A percentile compares a stretch with the other conserved stretches of the same genome.
Evolutionary conservation across 495 filamentous ascomycete genomes (phyloP).

Genomic region (Aspergillus sparsus): DNA sequence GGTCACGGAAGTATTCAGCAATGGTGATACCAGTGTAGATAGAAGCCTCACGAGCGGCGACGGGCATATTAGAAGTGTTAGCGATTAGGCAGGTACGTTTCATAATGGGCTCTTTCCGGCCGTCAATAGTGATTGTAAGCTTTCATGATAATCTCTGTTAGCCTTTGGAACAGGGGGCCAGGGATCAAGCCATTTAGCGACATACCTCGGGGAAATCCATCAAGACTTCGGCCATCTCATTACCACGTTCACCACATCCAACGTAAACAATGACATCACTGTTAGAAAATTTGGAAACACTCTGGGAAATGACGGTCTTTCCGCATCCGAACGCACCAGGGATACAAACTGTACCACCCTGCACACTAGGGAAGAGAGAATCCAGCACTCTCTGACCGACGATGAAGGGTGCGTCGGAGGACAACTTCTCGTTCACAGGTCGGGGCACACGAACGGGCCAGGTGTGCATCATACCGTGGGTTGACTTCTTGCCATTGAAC

Average conservation of each 20-base stretch:
- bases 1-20: constrained; percentile 97
- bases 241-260: constrained; percentile 96
- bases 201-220: constrained; percentile 94
- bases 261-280: constrained; percentile 99
- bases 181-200: background rate
- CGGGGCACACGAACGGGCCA: constrained; percentile 99
- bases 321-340: constrained; percentile 98
- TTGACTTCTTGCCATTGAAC: constrained; percentile 92
- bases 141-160: constrained; percentile 33
- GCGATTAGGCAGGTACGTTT: constrained; percentile 98
- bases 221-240: constrained; percentile 99
- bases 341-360: constrained; percentile 96
- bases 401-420: constrained; percentile 84
- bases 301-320: constrained; percentile 98
- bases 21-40: constrained; percentile 99
- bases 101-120: constrained; percentile 98
- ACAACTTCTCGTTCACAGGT: constrained; percentile 84
- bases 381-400: constrained; percentile 97
- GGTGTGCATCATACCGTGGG: constrained; percentile 95
- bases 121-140: constrained; percentile 85
- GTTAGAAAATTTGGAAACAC: constrained; percentile 99
- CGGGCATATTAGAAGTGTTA: constrained; percentile 99
- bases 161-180: background rate
- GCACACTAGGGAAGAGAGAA: constrained; percentile 95
- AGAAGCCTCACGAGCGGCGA: constrained; percentile 96